phyloP scores from a whole-genome alignment of 768 basidiomycete genomes.

The Mycena vitilis region DNA sequence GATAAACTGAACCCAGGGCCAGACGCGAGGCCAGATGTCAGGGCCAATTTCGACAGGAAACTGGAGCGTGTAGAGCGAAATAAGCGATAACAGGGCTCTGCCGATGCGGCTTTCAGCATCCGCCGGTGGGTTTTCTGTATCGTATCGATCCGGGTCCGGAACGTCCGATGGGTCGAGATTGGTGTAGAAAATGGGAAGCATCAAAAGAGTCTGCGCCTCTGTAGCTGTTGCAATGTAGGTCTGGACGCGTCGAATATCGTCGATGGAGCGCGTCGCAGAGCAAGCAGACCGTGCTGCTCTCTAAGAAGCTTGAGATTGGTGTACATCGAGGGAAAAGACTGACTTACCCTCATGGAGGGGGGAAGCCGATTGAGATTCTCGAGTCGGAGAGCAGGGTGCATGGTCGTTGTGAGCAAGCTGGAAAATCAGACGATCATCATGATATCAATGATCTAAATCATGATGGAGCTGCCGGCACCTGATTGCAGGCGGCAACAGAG shows the following conservation, averaged over 20 bases:
- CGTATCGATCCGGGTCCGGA: neutral
- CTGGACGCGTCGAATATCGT: neutral
- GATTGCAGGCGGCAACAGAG: too few species aligned
- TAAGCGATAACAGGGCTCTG: neutral
- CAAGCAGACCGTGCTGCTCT: neutral
- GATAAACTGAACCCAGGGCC: neutral
- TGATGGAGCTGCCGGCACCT: too few species aligned
- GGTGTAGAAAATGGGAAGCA: neutral
- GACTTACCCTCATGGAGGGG: conserved; percentile 3
- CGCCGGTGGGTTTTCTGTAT: neutral
- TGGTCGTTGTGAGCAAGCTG: neutral
- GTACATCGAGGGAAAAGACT: neutral
- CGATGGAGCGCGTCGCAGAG: neutral
- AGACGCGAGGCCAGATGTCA: neutral
- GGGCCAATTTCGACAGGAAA: neutral
- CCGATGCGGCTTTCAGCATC: neutral
- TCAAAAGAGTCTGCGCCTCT: neutral
- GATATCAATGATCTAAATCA: too few species aligned
- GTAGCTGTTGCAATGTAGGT: neutral
- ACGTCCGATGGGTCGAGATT: neutral
- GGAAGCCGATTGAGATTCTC: neutral
- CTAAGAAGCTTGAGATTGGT: neutral
- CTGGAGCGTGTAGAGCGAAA: neutral
- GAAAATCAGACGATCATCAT: too few species aligned
- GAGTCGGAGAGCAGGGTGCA: conserved; percentile 3